Percentiles rank a stretch among this genome's conserved stretches.
These are phyloP conservation scores for Candida yuanshanica DNA, from an alignment of 805 yeast species.

Conservation along the genomic window DNA sequence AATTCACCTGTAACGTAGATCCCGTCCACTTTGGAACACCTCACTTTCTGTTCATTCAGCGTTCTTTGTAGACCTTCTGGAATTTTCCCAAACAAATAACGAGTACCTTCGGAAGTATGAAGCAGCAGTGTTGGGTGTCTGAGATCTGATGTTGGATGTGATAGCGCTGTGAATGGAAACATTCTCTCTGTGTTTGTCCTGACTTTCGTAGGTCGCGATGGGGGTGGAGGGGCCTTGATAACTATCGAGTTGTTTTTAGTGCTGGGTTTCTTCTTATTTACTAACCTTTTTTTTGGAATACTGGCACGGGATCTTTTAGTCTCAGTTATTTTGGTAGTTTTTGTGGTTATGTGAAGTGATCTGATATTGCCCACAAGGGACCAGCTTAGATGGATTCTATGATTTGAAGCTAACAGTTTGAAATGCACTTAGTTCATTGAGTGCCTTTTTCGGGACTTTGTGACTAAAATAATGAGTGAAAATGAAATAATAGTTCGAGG, in stretches of 20 bases:
- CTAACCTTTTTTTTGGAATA: neutral
- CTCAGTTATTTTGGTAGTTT: neutral
- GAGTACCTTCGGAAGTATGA: slow-evolving; percentile 28
- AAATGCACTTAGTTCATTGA: neutral
- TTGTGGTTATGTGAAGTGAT: slow-evolving; percentile 5
- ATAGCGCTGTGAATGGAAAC: slow-evolving; percentile 46
- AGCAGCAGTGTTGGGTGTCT: slow-evolving; percentile 51
- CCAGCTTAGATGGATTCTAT: slow-evolving; percentile 4
- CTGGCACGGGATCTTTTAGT: neutral
- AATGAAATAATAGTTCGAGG: too few relatives aligned
- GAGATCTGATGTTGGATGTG: slow-evolving; percentile 61
- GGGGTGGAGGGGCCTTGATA: neutral
- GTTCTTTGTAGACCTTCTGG: slow-evolving; percentile 86
- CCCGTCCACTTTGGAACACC: slow-evolving; percentile 51
- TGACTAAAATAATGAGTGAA: neutral
- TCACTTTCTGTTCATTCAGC: slow-evolving; percentile 53
- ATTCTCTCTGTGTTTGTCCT: slow-evolving; percentile 24
- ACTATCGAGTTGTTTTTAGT: neutral
- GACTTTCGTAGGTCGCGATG: neutral
- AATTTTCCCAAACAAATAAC: slow-evolving; percentile 68
- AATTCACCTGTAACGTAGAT: slow-evolving; percentile 77
- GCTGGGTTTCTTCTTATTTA: neutral
- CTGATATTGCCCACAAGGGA: slow-evolving; percentile 10
- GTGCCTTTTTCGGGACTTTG: neutral
- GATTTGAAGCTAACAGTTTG: neutral